phyloP scores from a whole-genome alignment of 352 stramenopile species.

The Sclerospora graminicola region DNA sequence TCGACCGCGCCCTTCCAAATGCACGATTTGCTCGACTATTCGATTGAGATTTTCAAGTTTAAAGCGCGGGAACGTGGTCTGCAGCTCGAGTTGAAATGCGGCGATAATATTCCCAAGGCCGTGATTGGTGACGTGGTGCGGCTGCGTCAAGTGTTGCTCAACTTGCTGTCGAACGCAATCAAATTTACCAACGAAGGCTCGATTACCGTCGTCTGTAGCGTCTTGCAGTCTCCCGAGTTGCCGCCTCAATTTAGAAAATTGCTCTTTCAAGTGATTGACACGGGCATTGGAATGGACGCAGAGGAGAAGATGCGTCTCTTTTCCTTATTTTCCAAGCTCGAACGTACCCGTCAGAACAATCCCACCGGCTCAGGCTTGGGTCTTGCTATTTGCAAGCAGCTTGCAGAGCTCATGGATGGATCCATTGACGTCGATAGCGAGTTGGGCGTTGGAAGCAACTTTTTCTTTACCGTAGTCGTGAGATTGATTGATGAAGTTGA shows the following conservation, averaged over 20 bases:
- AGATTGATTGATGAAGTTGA: slow-evolving; percentile 38
- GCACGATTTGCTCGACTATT: slow-evolving; percentile 61
- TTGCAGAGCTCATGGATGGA: slow-evolving; percentile 63
- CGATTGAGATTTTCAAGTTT: slow-evolving; percentile 78
- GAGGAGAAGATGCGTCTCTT: slow-evolving; percentile 56
- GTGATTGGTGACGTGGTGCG: slow-evolving; percentile 54
- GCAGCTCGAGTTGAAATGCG: slow-evolving; percentile 55
- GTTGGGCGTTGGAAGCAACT: slow-evolving; percentile 48
- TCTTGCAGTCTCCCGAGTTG: slow-evolving; percentile 41
- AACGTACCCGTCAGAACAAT: slow-evolving; percentile 60
- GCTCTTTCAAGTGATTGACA: slow-evolving; percentile 63
- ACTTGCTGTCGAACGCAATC: slow-evolving; percentile 68
- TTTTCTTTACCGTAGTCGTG: slow-evolving; percentile 60
- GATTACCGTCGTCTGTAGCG: slow-evolving; percentile 56
- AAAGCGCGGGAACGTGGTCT: slow-evolving; percentile 75
- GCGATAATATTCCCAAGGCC: slow-evolving; percentile 38
- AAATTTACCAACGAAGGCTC: slow-evolving; percentile 69
- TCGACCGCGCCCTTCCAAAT: slow-evolving; percentile 69
- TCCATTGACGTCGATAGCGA: slow-evolving; percentile 63
- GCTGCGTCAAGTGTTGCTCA: slow-evolving; percentile 59
- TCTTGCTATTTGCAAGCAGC: slow-evolving; percentile 63
- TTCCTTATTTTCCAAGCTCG: slow-evolving; percentile 54
- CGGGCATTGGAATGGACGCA: slow-evolving; percentile 53
- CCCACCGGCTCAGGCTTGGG: slow-evolving; percentile 52
- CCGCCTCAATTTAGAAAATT: slow-evolving; percentile 50